A percentile compares a stretch with the other conserved stretches of the same genome.
These are phyloP conservation scores for Laetiporus sulphureus DNA, from an alignment of 1,284 basidiomycete genomes.

Conservation along the genomic window DNA sequence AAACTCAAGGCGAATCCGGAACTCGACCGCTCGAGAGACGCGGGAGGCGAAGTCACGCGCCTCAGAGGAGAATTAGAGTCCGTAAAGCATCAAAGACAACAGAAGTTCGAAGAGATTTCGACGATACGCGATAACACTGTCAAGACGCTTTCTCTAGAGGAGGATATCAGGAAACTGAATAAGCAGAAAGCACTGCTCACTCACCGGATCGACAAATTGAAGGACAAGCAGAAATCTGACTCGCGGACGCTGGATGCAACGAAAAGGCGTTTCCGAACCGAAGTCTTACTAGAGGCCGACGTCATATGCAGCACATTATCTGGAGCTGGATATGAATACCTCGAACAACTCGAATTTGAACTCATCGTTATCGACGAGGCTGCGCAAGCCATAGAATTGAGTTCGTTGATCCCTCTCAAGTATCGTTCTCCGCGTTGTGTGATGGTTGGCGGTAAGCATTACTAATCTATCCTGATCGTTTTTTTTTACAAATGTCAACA, in stretches of 20 bases:
- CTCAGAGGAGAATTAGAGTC: slow-evolving; percentile 65
- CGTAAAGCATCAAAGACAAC: slow-evolving; percentile 53
- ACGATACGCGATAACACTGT: slow-evolving; percentile 44
- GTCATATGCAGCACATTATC: slow-evolving; percentile 94
- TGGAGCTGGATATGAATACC: slow-evolving; percentile 85
- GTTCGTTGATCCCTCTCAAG: slow-evolving; percentile 94
- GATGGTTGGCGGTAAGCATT: slow-evolving; percentile 82
- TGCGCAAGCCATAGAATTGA: slow-evolving; percentile 94
- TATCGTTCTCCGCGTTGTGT: slow-evolving; percentile 84
- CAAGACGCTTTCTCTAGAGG: slow-evolving; percentile 46
- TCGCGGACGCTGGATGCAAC: slow-evolving; percentile 73
- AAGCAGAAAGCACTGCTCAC: slow-evolving; percentile 58
- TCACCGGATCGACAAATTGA: slow-evolving; percentile 69
- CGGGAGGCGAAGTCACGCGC: slow-evolving; percentile 49
- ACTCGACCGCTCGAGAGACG: slow-evolving; percentile 35
- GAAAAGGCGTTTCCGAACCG: slow-evolving; percentile 64
- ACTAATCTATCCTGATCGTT: not conserved
- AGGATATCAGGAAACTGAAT: slow-evolving; percentile 67
- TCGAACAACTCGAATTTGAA: slow-evolving; percentile 87
- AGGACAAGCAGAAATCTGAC: slow-evolving; percentile 76
- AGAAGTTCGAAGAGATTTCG: slow-evolving; percentile 59
- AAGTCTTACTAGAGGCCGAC: slow-evolving; percentile 84
- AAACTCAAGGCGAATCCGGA: slow-evolving; percentile 51
- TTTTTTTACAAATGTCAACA: slow-evolving; percentile 20
- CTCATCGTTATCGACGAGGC: slow-evolving; percentile 98